phyloP scores from a whole-genome alignment of 23 red algal genomes.

The Gracilaria domingensis region DNA sequence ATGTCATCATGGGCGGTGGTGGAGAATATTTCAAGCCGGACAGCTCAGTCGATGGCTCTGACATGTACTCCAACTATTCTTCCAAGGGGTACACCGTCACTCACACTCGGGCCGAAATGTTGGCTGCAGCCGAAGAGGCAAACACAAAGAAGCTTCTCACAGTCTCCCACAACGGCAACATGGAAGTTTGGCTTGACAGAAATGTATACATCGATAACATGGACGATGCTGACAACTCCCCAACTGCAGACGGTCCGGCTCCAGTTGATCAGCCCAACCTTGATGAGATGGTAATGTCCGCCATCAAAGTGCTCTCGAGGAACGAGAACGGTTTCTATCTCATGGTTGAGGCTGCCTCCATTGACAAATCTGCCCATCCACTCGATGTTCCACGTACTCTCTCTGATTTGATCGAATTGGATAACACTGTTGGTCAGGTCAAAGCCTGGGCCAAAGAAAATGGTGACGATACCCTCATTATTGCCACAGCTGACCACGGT shows the following conservation, averaged over 20 bases:
- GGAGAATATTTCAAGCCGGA: constrained; percentile 60
- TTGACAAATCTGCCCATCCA: constrained; percentile 69
- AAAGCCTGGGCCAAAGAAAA: constrained; percentile 48
- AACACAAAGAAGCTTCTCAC: constrained; percentile 61
- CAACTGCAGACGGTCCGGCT: constrained; percentile 26
- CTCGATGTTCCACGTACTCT: constrained; percentile 55
- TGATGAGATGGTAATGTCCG: constrained; percentile 64
- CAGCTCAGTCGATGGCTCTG: constrained; percentile 43
- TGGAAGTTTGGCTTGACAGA: constrained; percentile 76
- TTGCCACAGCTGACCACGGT: constrained; percentile 64
- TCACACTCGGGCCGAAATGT: constrained; percentile 56
- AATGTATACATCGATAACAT: constrained; percentile 75
- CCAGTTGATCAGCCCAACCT: constrained; percentile 64
- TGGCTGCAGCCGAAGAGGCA: constrained; percentile 39
- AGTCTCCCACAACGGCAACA: constrained; percentile 57
- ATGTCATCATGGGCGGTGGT: constrained; percentile 70
- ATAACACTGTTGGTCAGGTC: constrained; percentile 61
- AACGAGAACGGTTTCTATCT: constrained; percentile 72
- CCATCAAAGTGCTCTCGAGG: constrained; percentile 52
- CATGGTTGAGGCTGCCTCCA: constrained; percentile 63
- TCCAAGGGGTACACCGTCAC: constrained; percentile 59
- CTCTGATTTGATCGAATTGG: constrained; percentile 53
- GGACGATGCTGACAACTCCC: constrained; percentile 40
- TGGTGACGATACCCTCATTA: constrained; percentile 63
- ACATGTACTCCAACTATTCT: constrained; percentile 66